A percentile compares a stretch with the other conserved stretches of the same genome.
phyloP scores from a whole-genome alignment of 768 basidiomycete species.

The Trametopsis cervina region DNA sequence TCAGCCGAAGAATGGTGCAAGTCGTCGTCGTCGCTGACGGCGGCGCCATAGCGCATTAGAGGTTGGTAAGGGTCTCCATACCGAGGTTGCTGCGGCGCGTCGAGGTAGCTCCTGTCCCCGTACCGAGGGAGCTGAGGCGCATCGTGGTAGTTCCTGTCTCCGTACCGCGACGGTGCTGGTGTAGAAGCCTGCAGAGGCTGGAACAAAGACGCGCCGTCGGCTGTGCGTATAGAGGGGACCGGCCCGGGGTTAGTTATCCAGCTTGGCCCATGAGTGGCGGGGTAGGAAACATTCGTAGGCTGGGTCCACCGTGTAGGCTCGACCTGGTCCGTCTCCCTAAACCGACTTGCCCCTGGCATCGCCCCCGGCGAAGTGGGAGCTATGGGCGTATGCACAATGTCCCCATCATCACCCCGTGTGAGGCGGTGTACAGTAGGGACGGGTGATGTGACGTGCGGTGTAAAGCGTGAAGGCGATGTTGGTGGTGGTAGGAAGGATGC shows the following conservation, averaged over 20 bases:
- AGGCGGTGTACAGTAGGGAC: constrained; percentile 6
- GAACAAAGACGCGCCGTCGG: constrained; percentile 2
- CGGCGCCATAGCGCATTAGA: not conserved
- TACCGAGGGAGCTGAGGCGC: not conserved
- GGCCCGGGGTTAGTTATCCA: not conserved
- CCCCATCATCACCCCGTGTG: not conserved
- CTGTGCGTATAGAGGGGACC: not conserved
- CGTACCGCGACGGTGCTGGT: constrained; percentile 4
- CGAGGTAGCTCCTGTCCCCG: not conserved
- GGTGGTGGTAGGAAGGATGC: not conserved
- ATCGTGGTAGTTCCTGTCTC: not conserved
- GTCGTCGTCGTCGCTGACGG: not conserved
- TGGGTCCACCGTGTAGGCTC: not conserved
- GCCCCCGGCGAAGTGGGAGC: not conserved
- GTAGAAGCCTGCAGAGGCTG: constrained; percentile 3
- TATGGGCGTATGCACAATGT: not conserved
- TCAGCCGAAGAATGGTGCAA: not conserved
- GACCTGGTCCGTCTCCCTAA: constrained; percentile 4
- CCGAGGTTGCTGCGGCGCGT: not conserved
- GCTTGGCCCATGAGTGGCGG: constrained; percentile 1
- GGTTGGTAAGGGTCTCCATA: not conserved
- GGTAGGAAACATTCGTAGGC: constrained; percentile 11
- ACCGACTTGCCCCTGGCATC: constrained; percentile 5
- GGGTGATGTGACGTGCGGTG: not conserved
- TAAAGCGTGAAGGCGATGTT: not conserved